A percentile compares a stretch with the other conserved stretches of the same genome.
These are phyloP conservation scores for Letharia lupina DNA, from an alignment of 495 filamentous ascomycete species.

Conservation along the genomic window DNA sequence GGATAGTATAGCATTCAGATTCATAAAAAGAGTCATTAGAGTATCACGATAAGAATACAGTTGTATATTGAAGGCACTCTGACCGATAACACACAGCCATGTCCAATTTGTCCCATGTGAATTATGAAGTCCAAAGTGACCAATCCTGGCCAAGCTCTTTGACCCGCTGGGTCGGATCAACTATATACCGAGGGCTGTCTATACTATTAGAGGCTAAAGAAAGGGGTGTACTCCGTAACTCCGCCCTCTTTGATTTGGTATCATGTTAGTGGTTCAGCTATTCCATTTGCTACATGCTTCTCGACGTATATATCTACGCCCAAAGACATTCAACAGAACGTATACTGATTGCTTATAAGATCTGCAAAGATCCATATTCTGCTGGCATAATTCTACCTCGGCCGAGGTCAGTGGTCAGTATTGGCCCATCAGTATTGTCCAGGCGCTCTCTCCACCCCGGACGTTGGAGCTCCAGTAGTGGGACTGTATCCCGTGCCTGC, in stretches of 20 bases:
- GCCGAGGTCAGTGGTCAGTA: background rate
- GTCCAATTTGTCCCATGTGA: background rate
- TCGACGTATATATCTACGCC: background rate
- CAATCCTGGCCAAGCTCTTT: background rate
- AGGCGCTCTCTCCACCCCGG: slow-evolving; percentile 22
- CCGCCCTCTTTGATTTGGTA: background rate
- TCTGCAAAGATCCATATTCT: background rate
- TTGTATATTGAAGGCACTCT: background rate
- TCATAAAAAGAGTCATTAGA: slow-evolving; percentile 5
- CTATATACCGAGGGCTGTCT: background rate
- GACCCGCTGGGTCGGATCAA: background rate
- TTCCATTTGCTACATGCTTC: slow-evolving; percentile 6
- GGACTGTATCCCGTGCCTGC: slow-evolving; percentile 9
- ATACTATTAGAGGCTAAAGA: background rate
- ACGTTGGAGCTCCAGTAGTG: slow-evolving; percentile 14
- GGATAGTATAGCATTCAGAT: slow-evolving; percentile 8
- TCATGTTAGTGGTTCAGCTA: background rate
- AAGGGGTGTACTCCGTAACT: background rate
- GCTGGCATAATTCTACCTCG: background rate
- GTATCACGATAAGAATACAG: slow-evolving; percentile 12
- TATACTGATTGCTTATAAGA: background rate
- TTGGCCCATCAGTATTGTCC: slow-evolving; percentile 23
- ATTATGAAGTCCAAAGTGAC: background rate
- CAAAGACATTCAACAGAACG: background rate
- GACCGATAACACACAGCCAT: background rate